Evolutionary conservation across 2,329 filamentous ascomycete species (phyloP), one percentile per base, ranked within the genome.

Genomic region (Botrytis galanthina): DNA sequence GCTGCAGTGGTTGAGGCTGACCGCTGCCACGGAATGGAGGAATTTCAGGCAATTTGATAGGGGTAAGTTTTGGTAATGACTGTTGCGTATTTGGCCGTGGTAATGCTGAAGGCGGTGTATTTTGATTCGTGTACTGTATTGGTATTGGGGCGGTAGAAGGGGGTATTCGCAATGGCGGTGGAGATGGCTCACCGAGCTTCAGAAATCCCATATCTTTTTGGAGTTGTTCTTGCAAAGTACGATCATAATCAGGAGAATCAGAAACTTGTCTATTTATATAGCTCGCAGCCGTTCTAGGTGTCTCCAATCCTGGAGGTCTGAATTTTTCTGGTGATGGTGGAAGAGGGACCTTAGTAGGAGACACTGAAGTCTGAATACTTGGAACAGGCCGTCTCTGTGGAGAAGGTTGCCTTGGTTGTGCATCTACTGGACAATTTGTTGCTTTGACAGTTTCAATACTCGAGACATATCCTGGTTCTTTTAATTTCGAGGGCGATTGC

Each of bases 261-360:
- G 84, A 82, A 5, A 84, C 80, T 9, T 86, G 84, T 14, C 83
- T 79, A 9, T 72, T 68, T 57, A 71, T 85, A 84, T 76, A 76
- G 35, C 26, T 86, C 85, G 60, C 87, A 83, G 72, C 84, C 84
- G 67, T 83, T 81, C n/a, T 83, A 35, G 88, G 87, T 14, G 87
- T 87, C 73, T 86, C 84, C 14, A 82, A 82, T 22, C 78, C 76
- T 42, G 84, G 79, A 42, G 78, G 71, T 74, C 80, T 72, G 62
- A 78, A 69, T 75, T 89, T 89, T 48, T 85, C 83, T 6, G 89
- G 88, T 1, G 89, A 91, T 26, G 85, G 83, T 32, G 90, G 89
- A 39, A 92, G 83, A 26, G 91, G 86, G 18, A 89, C 84, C 77
- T 89, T 91, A 3, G 87, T 82, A 12, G 91, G 89, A 6, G 90